Evolutionary conservation across 306 rosid species (phyloP).

Genomic region (Cucurbita pepo): DNA sequence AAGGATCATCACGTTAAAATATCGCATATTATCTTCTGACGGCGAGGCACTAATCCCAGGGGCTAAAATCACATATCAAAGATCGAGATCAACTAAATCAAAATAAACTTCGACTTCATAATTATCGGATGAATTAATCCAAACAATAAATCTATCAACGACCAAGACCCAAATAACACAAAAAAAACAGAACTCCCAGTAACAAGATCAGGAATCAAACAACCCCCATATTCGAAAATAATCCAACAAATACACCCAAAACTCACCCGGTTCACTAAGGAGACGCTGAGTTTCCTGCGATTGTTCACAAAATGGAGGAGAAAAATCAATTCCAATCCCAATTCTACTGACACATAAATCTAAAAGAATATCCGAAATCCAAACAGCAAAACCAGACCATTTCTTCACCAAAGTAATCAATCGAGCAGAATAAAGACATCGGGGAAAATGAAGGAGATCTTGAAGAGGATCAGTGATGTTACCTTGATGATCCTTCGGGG

Average conservation of each 20-base stretch:
- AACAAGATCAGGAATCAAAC: conserved; percentile 2
- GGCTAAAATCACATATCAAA: conserved; percentile 40
- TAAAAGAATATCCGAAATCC: not conserved
- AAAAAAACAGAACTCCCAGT: not conserved
- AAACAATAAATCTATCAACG: not conserved
- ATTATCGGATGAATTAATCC: not conserved
- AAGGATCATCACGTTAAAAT: conserved; percentile 94
- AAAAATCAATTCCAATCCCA: not conserved
- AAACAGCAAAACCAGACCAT: not conserved
- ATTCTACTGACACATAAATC: not conserved
- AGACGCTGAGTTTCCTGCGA: conserved; percentile 93
- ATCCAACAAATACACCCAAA: not conserved
- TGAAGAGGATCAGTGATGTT: conserved; percentile 9
- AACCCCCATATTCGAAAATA: not conserved
- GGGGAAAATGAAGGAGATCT: conserved; percentile 36
- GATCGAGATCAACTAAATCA: conserved; percentile 1
- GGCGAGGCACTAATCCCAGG: conserved; percentile 99
- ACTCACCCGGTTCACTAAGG: conserved; percentile 88
- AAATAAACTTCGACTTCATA: not conserved
- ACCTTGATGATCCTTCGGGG: conserved; percentile 86
- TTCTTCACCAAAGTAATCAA: not conserved
- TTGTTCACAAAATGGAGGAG: conserved; percentile 15
- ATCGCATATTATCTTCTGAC: conserved; percentile 92
- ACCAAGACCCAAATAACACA: not conserved
- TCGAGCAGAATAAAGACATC: conserved; percentile 3